Conservation (phyloP, 805 yeast genomes). For the Saturnispora saitoi region DNA sequence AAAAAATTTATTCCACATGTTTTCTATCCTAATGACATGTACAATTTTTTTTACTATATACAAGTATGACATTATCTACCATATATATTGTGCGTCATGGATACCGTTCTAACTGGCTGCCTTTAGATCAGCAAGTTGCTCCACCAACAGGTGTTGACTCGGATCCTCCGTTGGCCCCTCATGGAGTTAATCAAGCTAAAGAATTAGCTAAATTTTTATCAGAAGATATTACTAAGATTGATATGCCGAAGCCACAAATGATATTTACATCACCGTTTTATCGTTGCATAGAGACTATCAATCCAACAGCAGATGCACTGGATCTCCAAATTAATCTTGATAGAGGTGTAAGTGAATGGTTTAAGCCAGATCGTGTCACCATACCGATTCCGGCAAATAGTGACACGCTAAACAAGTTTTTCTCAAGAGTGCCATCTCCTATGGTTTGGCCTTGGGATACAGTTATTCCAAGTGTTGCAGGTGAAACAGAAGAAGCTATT, state of each 20-base stretch:
- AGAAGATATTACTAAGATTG: conserved; percentile 20
- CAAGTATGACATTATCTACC: conserved; percentile 40
- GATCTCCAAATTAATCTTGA: conserved; percentile 59
- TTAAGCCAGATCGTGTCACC: conserved; percentile 54
- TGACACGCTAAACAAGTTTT: conserved; percentile 42
- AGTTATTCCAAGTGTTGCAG: conserved; percentile 51
- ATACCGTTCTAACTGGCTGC: conserved; percentile 82
- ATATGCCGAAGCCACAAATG: conserved; percentile 52
- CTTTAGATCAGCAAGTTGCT: conserved; percentile 75
- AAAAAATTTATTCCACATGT: neutral
- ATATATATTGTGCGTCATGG: conserved; percentile 83
- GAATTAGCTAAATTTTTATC: conserved; percentile 61
- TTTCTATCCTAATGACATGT: neutral
- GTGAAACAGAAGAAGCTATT: conserved; percentile 71
- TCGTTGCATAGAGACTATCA: conserved; percentile 76
- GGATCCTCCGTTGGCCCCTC: conserved; percentile 81
- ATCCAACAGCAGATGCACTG: conserved; percentile 55
- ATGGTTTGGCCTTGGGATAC: conserved; percentile 40
- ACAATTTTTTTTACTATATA: neutral
- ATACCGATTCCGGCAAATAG: conserved; percentile 63
- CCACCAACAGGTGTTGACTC: conserved; percentile 85
- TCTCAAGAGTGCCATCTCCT: conserved; percentile 37
- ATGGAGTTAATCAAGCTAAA: conserved; percentile 80
- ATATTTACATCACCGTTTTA: conserved; percentile 81
- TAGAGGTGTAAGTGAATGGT: conserved; percentile 90